Conservation (phyloP, 805 yeast genomes). For the Lipomyces oligophaga region DNA sequence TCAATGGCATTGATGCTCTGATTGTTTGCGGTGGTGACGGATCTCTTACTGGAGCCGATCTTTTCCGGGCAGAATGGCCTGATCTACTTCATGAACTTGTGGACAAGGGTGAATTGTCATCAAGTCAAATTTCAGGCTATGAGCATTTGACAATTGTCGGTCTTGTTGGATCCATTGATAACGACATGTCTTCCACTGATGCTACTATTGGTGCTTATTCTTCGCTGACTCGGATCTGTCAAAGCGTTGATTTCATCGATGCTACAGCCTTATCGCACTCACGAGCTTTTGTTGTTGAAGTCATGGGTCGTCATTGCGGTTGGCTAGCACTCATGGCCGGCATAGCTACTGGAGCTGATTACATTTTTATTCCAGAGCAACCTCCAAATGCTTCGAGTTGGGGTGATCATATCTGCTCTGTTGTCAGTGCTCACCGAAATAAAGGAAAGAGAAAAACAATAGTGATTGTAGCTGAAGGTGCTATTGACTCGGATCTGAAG, state of each 20-base stretch:
- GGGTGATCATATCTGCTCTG: constrained; percentile 72
- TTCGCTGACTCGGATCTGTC: constrained; percentile 86
- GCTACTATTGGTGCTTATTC: constrained; percentile 96
- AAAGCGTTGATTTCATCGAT: constrained; percentile 92
- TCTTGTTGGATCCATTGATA: constrained; percentile 93
- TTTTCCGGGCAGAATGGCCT: constrained; percentile 94
- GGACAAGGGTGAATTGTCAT: constrained; percentile 51
- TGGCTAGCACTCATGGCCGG: constrained; percentile 99
- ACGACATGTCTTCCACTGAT: constrained; percentile 96
- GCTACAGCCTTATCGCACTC: constrained; percentile 97
- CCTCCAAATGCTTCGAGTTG: constrained; percentile 74
- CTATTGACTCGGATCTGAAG: constrained; percentile 72
- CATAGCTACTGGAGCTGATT: constrained; percentile 93
- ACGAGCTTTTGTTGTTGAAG: constrained; percentile 95
- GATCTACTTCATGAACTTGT: constrained; percentile 70
- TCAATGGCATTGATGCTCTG: constrained; percentile 87
- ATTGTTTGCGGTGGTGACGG: constrained; percentile 99
- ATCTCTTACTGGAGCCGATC: constrained; percentile 94
- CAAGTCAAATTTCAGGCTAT: constrained; percentile 57
- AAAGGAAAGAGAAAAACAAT: constrained; percentile 92
- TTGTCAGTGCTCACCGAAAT: constrained; percentile 65
- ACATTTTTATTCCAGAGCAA: constrained; percentile 87
- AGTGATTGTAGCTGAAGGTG: constrained; percentile 98
- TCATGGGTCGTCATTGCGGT: constrained; percentile 99
- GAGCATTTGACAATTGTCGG: constrained; percentile 83